Conservation (phyloP, 164 flowering plant species). For the Liriodendron chinense region DNA sequence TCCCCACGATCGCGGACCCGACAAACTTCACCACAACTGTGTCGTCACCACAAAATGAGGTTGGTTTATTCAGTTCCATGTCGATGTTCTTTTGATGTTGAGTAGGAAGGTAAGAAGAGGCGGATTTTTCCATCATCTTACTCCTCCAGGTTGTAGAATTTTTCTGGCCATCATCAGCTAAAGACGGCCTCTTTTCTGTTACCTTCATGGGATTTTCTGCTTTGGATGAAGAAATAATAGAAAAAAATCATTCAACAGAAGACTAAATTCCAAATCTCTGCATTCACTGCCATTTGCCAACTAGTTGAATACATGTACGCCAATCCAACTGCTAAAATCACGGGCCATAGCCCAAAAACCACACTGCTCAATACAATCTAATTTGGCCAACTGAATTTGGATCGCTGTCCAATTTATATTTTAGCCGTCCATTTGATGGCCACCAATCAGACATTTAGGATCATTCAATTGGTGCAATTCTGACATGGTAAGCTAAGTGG, state of each 20-base stretch:
- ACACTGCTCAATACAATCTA: background rate
- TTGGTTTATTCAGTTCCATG: constrained; percentile 13
- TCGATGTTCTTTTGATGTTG: constrained; percentile 4
- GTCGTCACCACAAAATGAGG: constrained; percentile 44
- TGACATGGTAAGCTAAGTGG: background rate
- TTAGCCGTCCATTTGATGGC: background rate
- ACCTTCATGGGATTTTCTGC: constrained; percentile 3
- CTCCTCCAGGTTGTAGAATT: background rate
- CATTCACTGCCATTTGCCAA: background rate
- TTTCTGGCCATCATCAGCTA: background rate
- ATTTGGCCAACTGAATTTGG: background rate
- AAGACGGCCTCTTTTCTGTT: background rate
- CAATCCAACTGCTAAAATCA: background rate
- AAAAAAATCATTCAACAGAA: background rate
- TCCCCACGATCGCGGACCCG: constrained; percentile 71
- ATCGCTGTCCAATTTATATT: too few relatives aligned
- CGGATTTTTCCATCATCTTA: background rate
- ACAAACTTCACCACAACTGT: constrained; percentile 68
- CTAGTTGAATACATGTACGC: background rate
- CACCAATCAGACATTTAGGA: background rate
- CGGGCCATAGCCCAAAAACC: too few relatives aligned
- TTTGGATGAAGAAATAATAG: background rate
- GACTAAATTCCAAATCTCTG: background rate
- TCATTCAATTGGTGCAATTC: background rate
- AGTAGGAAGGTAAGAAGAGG: background rate